phyloP scores from a whole-genome alignment of 495 filamentous ascomycete species.

The Letharia columbiana region DNA sequence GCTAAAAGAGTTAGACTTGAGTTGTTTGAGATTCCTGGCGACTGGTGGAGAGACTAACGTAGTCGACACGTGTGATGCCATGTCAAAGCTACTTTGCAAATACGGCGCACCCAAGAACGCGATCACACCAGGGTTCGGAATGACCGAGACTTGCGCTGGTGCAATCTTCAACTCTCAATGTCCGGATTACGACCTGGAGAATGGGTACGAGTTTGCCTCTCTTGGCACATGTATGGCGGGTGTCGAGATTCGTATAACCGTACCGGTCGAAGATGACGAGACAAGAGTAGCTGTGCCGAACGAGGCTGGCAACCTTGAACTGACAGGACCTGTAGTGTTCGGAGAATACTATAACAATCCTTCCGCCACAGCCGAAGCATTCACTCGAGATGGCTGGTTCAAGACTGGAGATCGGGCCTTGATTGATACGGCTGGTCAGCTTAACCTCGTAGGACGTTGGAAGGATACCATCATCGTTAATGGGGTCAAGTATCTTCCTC shows the following conservation, averaged over 20 bases:
- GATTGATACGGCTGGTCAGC: conserved; percentile 48
- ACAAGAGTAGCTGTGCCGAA: background rate
- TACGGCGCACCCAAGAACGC: no score
- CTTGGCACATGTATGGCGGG: conserved; percentile 36
- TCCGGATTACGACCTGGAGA: conserved; percentile 31
- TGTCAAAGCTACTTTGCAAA: no score
- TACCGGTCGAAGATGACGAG: background rate
- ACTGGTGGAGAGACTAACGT: no score
- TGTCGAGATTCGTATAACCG: conserved; percentile 37
- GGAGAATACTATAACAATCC: conserved; percentile 66
- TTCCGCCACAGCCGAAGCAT: conserved; percentile 51
- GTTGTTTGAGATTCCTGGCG: no score
- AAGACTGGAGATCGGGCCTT: conserved; percentile 69
- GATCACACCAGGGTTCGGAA: conserved; percentile 42
- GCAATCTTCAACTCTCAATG: conserved; percentile 35
- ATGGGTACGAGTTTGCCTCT: conserved; percentile 29
- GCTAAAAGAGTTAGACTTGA: no score
- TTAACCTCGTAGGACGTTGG: conserved; percentile 44
- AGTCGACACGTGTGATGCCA: no score
- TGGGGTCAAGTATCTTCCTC: conserved; percentile 39
- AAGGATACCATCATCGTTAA: conserved; percentile 52
- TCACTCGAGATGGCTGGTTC: conserved; percentile 70
- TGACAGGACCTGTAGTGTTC: conserved; percentile 57
- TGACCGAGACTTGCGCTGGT: conserved; percentile 51
- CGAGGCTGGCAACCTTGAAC: conserved; percentile 27